A percentile compares a stretch with the other conserved stretches of the same genome.
Conservation (phyloP, 306 rosid species). For the Heteromeles arbutifolia region DNA sequence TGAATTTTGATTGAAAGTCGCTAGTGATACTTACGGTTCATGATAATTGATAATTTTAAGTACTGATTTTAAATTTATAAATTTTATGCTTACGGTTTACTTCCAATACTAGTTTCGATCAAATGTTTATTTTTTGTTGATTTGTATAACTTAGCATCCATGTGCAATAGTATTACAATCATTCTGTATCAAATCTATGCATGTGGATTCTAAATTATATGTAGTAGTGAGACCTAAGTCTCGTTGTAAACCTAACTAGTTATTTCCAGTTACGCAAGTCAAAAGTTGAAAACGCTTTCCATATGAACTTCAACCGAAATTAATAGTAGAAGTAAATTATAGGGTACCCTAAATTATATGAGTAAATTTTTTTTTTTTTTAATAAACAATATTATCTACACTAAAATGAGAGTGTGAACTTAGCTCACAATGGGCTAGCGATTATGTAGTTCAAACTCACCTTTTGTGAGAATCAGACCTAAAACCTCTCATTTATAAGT, state of each 20-base stretch:
- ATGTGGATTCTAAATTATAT: not conserved
- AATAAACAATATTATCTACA: too few species aligned
- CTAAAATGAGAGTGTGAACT: too few species aligned
- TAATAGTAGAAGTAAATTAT: not conserved
- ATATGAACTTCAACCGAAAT: not conserved
- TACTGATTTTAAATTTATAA: too few species aligned
- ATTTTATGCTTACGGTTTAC: not conserved
- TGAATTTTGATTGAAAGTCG: too few species aligned
- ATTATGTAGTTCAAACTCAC: too few species aligned
- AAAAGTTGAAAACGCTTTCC: too few species aligned
- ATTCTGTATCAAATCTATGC: not conserved
- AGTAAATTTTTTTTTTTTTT: too few species aligned
- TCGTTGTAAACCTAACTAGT: not conserved
- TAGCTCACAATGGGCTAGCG: too few species aligned
- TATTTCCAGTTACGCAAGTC: not conserved
- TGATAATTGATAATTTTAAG: not conserved
- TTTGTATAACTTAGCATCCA: not conserved
- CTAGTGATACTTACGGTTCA: not conserved
- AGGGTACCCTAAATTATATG: too few species aligned
- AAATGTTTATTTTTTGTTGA: not conserved
- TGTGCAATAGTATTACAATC: not conserved
- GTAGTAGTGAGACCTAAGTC: not conserved
- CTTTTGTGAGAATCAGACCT: fast-evolving
- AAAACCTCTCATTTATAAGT: too few species aligned
- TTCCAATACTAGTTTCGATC: not conserved